Evolutionary conservation across 1,284 basidiomycete species (phyloP).

Genomic region (Hymenochaete sp.): DNA sequence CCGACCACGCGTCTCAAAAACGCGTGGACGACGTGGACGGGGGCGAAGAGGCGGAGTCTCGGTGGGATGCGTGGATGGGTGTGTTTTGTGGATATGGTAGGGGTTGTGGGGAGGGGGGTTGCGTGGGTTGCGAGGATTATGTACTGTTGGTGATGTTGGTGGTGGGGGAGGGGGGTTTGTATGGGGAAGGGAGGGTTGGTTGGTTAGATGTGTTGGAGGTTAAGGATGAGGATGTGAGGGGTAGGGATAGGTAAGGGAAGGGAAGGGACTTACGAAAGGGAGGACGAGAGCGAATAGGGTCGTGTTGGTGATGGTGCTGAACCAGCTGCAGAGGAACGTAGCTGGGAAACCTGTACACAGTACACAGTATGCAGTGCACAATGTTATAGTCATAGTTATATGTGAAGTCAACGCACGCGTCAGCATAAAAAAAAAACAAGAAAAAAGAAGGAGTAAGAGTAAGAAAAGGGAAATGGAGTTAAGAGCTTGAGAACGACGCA

Average conservation of each 20-base stretch:
- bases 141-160: too few relatives aligned
- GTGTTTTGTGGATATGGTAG: constrained; percentile 52
- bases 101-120: constrained; percentile 55
- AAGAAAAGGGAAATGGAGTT: constrained; percentile 6
- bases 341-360: constrained; percentile 60
- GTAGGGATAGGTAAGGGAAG: constrained; percentile 9
- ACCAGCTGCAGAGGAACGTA: constrained; percentile 60
- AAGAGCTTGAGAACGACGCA: constrained; percentile 24
- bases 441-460: too few relatives aligned
- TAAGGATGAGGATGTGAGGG: neutral
- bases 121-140: constrained; percentile 74
- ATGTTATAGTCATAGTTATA: too few relatives aligned
- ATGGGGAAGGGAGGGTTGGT: neutral
- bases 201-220: neutral
- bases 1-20: constrained; percentile 5
- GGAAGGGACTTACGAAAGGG: constrained; percentile 46
- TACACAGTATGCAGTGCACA: too few relatives aligned
- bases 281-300: constrained; percentile 72
- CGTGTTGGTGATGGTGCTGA: constrained; percentile 63
- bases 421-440: too few relatives aligned
- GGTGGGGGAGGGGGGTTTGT: too few relatives aligned
- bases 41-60: constrained; percentile 63
- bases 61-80: constrained; percentile 46
- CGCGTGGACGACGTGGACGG: constrained; percentile 34
- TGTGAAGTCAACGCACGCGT: too few relatives aligned